A percentile compares a stretch with the other conserved stretches of the same genome.
These are phyloP conservation scores for Fusarium caatingaense DNA, from an alignment of 2,329 filamentous ascomycete species.

Conservation along the genomic window DNA sequence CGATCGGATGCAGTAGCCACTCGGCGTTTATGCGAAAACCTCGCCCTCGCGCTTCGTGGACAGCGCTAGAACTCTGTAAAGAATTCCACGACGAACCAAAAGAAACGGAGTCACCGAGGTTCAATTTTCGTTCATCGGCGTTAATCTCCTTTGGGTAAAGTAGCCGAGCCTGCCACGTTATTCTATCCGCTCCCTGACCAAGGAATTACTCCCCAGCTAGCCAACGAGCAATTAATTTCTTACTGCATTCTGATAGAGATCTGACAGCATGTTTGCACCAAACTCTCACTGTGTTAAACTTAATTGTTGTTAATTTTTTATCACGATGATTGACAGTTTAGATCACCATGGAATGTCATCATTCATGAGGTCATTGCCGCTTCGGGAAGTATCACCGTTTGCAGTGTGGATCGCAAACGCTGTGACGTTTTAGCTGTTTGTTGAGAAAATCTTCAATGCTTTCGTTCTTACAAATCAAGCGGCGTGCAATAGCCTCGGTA, in stretches of 20 bases:
- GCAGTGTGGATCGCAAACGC: constrained; percentile 22
- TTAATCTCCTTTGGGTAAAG: not conserved
- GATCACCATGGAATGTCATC: not conserved
- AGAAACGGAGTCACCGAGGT: constrained; percentile 22
- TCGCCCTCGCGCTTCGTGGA: not conserved
- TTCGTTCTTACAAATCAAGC: constrained; percentile 30
- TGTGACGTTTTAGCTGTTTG: constrained; percentile 28
- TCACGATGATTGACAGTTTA: not conserved
- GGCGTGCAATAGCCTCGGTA: constrained; percentile 15
- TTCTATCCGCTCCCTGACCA: not conserved
- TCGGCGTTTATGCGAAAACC: constrained; percentile 22
- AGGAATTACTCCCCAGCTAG: not conserved
- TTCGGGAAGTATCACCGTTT: constrained; percentile 34
- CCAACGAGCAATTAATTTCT: not conserved
- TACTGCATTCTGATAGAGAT: not conserved
- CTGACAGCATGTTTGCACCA: not conserved
- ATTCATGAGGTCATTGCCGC: constrained; percentile 28
- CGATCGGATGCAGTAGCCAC: not conserved
- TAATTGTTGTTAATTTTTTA: not conserved
- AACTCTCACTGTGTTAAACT: not conserved
- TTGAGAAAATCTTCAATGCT: constrained; percentile 15
- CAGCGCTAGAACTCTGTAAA: constrained; percentile 24
- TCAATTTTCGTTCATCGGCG: not conserved
- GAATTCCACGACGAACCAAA: constrained; percentile 25
- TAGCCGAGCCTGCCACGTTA: constrained; percentile 8